Evolutionary conservation across 140 eudicot species (phyloP).

Genomic region (Anethum foeniculum): DNA sequence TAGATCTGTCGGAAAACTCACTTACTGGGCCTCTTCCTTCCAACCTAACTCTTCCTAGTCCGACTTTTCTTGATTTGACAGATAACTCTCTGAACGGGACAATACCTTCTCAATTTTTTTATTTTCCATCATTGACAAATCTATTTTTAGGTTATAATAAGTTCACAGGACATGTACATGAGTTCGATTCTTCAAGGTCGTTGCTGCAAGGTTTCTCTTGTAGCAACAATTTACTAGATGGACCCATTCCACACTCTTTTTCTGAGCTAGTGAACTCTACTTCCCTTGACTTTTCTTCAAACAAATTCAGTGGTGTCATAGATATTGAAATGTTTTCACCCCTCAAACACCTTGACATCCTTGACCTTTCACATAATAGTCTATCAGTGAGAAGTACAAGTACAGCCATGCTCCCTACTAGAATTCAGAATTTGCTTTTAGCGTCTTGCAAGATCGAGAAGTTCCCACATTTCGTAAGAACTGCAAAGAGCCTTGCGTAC

Average conservation of each 20-base stretch:
- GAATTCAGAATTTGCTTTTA: background rate
- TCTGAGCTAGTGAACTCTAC: background rate
- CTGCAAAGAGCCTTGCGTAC: background rate
- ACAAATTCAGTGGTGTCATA: slow-evolving; percentile 4
- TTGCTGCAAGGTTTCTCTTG: background rate
- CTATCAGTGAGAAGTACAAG: slow-evolving; percentile 3
- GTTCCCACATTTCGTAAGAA: slow-evolving; percentile 18
- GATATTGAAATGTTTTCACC: slow-evolving; percentile 21
- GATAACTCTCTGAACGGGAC: slow-evolving; percentile 20
- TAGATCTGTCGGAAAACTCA: background rate
- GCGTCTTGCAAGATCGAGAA: slow-evolving; percentile 21
- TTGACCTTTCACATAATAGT: slow-evolving; percentile 24
- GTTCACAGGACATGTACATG: slow-evolving; percentile 5
- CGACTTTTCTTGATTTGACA: background rate
- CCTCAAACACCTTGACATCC: slow-evolving; percentile 1
- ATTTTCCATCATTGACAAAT: background rate
- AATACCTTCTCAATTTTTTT: slow-evolving; percentile 20
- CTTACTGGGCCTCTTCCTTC: slow-evolving; percentile 16
- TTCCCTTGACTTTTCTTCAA: background rate
- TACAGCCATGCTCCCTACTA: background rate
- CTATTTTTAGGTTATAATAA: slow-evolving; percentile 3
- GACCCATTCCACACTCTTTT: background rate
- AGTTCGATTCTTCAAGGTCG: background rate
- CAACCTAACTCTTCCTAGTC: slow-evolving; percentile 7
- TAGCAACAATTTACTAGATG: background rate